Evolutionary conservation across 331 rosid species (phyloP).

Genomic region (Acacia pycnantha): DNA sequence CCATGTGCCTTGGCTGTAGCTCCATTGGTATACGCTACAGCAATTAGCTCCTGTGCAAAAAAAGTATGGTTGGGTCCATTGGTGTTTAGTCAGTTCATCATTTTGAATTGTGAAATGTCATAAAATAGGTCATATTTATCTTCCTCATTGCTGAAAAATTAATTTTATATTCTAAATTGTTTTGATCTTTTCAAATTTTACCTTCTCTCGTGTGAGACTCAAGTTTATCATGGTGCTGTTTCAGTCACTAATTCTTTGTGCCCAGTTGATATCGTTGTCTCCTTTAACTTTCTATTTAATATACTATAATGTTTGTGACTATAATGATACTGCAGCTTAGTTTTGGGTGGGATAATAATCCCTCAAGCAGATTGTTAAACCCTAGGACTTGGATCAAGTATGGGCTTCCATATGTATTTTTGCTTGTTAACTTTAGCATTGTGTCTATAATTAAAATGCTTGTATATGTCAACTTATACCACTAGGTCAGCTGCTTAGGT

Average conservation of each 20-base stretch:
- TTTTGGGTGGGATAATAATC: slow-evolving; percentile 1
- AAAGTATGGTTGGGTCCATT: slow-evolving; percentile 53
- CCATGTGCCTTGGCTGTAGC: slow-evolving; percentile 99
- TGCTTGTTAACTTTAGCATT: neutral
- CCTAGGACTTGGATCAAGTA: neutral
- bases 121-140: neutral
- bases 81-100: neutral
- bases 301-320: slow-evolving; percentile 8
- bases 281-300: slow-evolving; percentile 3
- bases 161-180: slow-evolving; percentile 11
- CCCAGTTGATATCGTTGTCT: neutral
- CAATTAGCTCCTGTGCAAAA: slow-evolving; percentile 90
- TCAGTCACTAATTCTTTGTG: slow-evolving; percentile 3
- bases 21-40: slow-evolving; percentile 95
- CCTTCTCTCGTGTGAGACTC: neutral
- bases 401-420: neutral
- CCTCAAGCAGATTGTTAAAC: neutral
- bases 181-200: neutral
- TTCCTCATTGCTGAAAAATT: neutral
- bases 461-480: neutral
- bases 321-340: neutral
- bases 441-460: neutral
- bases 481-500: neutral
- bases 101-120: slow-evolving; percentile 13
- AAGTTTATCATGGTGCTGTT: slow-evolving; percentile 18